Evolutionary conservation across 768 basidiomycete genomes (phyloP), one percentile per base, ranked within the genome.

Genomic region (Mycena epipterygia): DNA sequence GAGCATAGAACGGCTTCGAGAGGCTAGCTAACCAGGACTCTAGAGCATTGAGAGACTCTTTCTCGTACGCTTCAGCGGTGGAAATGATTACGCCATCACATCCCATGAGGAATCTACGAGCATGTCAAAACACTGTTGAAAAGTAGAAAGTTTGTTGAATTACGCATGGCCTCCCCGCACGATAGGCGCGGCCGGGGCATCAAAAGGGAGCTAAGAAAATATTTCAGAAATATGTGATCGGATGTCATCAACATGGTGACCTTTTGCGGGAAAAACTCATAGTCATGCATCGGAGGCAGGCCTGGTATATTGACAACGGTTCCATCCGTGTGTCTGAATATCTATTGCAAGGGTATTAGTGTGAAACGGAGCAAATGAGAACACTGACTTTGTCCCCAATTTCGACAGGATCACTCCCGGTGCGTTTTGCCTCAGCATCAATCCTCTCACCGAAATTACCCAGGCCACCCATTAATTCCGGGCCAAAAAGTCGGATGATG

Each of bases 181-280:
- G 51, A 64, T 64, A 17, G 51, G 51, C 27, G 62, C 30, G n/a
- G 41, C 51, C 25, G 49, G 33, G 0, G 51, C 33, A 1, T 53
- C 37, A 37, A 64, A 64, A 3, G 62, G 62, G n/a, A 53, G 62
- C 62, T 64, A n/a, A 37, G 12, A 41, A 53, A 23, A 19, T 2
- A 19, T 41, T 14, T 53, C 62, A 52, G 62, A 51, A 44, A 16
- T 17, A 16, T 17, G 42, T n/a, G 6, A n/a, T n/a, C 21, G n/a
- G 21, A 11, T n/a, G n/a, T 52, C 0, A 0, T 19, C 23, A 37
- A 35, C 23, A 13, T 9, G 19, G 12, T 3, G 27, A 56, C 64
- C 51, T 65, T 64, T 19, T 55, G 64, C 35, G 62, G 61, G 61
- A 63, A 63, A 21, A 51, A 51, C 52, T 64, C 63, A n/a, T 64